Conservation (phyloP, 148 eudicot species). For the Rhododendron simsii region DNA sequence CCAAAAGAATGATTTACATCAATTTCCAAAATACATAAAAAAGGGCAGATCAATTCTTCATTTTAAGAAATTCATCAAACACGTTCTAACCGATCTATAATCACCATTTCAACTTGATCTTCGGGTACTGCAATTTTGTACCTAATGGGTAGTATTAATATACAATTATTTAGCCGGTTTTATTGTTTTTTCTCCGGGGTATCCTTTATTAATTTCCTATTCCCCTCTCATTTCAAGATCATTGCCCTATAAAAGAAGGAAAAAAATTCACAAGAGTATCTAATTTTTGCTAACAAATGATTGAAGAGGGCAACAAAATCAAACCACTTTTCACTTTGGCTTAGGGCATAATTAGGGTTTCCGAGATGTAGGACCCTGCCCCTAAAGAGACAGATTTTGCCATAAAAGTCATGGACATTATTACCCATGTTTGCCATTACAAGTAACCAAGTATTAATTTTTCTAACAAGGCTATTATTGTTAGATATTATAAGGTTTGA, state of each 20-base stretch:
- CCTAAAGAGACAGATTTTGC: constrained; percentile 9
- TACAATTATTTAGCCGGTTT: not conserved
- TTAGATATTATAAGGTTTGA: constrained; percentile 12
- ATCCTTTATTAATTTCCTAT: not conserved
- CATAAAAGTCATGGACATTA: constrained; percentile 33
- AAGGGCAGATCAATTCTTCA: not conserved
- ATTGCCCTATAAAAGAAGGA: constrained; percentile 16
- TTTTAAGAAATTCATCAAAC: not conserved
- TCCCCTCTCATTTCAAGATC: constrained; percentile 11
- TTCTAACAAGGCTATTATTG: constrained; percentile 8
- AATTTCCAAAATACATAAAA: not conserved
- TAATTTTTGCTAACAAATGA: constrained; percentile 20
- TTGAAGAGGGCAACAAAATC: constrained; percentile 18
- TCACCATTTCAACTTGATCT: too few species aligned
- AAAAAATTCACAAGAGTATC: not conserved
- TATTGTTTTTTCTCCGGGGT: not conserved
- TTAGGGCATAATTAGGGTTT: constrained; percentile 24
- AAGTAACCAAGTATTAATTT: constrained; percentile 5
- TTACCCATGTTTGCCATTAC: constrained; percentile 47
- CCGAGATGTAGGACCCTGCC: constrained; percentile 8
- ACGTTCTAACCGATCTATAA: not conserved
- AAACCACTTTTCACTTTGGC: constrained; percentile 20
- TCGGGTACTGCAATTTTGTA: not conserved
- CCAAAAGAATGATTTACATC: not conserved
- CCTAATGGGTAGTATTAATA: not conserved